These are phyloP conservation scores for Plasmodium billcollinsi DNA, from an alignment of 169 alveolate genomes.

Conservation along the genomic window DNA sequence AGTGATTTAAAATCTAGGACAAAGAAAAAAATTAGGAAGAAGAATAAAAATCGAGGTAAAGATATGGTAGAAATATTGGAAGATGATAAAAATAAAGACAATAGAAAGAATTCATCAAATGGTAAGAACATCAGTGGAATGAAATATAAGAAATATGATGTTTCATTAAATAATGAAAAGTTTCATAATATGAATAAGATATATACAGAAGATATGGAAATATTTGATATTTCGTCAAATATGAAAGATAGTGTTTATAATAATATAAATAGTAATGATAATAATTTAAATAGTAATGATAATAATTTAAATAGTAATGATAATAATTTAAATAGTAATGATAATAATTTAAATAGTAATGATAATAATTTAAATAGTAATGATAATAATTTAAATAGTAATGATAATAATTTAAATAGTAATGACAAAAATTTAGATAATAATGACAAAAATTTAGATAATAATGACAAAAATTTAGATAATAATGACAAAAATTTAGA, in stretches of 20 bases:
- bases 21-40: constrained; percentile 24
- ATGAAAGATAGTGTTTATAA: not conserved
- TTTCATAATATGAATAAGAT: not conserved
- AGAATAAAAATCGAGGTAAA: constrained; percentile 7
- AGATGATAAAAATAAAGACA: not conserved
- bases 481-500: not conserved
- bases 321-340: too few relatives aligned
- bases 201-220: not conserved
- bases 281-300: too few relatives aligned
- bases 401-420: too few relatives aligned
- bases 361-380: too few relatives aligned
- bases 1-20: constrained; percentile 32
- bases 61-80: not conserved
- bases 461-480: not conserved
- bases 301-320: too few relatives aligned
- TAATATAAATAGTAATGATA: too few relatives aligned
- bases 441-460: too few relatives aligned
- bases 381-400: too few relatives aligned
- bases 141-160: not conserved
- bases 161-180: constrained; percentile 1
- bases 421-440: too few relatives aligned
- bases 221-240: not conserved
- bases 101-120: not conserved
- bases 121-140: constrained; percentile 5
- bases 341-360: too few relatives aligned